phyloP scores from a whole-genome alignment of 768 basidiomycete genomes.

The Mycena filopes region DNA sequence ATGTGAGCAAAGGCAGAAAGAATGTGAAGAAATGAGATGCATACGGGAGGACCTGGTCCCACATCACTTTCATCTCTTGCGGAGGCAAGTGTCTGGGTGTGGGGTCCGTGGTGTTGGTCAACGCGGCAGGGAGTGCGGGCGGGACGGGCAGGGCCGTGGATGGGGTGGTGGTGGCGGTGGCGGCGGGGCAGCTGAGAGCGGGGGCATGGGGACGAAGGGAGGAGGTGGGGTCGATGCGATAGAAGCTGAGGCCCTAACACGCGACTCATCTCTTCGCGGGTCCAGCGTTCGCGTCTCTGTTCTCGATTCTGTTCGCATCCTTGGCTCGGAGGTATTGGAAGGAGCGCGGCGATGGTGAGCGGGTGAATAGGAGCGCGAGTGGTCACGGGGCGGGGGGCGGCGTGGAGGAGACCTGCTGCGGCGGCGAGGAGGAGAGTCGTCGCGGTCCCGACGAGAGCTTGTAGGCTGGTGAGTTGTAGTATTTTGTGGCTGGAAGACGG shows the following conservation, averaged over 20 bases:
- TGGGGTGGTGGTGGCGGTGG: conserved; percentile 5
- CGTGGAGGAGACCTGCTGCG: conserved; percentile 22
- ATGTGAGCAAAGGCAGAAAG: neutral
- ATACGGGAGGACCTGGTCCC: conserved; percentile 23
- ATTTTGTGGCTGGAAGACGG: neutral
- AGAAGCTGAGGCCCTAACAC: neutral
- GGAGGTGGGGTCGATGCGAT: neutral
- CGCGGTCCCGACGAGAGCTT: too few species aligned
- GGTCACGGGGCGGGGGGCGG: neutral
- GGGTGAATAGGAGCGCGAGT: neutral
- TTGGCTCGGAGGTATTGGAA: neutral
- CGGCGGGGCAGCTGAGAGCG: neutral
- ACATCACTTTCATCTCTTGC: conserved; percentile 20
- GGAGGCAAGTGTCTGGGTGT: conserved; percentile 1
- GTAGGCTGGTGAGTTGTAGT: too few species aligned
- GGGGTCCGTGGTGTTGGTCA: conserved; percentile 3
- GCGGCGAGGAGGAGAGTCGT: neutral
- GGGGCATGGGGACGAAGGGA: too few species aligned
- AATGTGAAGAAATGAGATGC: neutral
- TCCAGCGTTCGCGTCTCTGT: neutral
- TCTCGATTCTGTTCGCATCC: conserved; percentile 12
- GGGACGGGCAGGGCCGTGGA: neutral
- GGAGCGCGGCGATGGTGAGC: neutral
- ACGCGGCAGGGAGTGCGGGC: conserved; percentile 9
- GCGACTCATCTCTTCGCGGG: neutral